These are phyloP conservation scores for Anaeramoeba flamelloides DNA, from an alignment of 78 protist species.

Conservation along the genomic window DNA sequence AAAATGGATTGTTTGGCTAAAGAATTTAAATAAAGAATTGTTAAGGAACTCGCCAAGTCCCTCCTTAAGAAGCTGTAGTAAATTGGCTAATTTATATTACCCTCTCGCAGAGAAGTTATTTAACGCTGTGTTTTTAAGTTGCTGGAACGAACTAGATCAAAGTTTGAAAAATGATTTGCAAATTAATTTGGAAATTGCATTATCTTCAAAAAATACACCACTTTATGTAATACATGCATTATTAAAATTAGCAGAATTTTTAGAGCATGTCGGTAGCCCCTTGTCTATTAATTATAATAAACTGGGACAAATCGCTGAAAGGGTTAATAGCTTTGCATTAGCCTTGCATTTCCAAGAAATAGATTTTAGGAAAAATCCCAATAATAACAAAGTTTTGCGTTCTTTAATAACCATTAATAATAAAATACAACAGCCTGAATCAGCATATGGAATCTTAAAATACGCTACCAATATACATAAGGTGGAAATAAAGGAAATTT, in stretches of 20 bases:
- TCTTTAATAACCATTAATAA: conserved; percentile 66
- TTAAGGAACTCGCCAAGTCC: neutral
- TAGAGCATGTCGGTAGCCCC: neutral
- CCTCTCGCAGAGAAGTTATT: neutral
- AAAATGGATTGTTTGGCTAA: conserved; percentile 1
- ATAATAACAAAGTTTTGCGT: no score
- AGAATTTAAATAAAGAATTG: neutral
- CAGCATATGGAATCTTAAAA: conserved; percentile 66
- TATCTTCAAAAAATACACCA: neutral
- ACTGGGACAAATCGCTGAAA: neutral
- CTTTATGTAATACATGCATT: neutral
- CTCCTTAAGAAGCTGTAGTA: neutral
- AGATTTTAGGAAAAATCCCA: no score
- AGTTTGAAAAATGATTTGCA: neutral
- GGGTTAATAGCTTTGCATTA: neutral
- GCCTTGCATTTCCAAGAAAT: neutral
- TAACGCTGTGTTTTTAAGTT: neutral
- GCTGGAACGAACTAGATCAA: neutral
- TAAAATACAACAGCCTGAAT: conserved; percentile 77
- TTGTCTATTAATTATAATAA: neutral
- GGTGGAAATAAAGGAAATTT: conserved; percentile 48
- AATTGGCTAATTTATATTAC: neutral
- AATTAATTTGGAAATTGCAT: neutral
- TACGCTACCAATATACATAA: conserved; percentile 34
- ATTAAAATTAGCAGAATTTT: neutral